Percentiles rank a stretch among this genome's conserved stretches.
These are phyloP conservation scores for Arthrobotrys conoides DNA, from an alignment of 2,329 filamentous ascomycete genomes.

Conservation along the genomic window DNA sequence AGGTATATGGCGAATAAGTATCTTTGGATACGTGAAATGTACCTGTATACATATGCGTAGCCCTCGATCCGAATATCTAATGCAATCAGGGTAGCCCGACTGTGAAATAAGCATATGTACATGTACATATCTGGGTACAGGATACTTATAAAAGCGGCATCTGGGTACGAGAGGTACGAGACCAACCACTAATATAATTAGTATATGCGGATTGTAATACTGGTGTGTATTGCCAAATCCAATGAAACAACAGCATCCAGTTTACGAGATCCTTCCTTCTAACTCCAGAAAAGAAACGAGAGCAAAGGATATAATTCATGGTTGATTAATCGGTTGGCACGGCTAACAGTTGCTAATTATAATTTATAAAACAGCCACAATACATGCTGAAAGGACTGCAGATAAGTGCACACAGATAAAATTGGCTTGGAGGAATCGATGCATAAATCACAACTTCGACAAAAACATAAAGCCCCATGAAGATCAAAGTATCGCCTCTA, in stretches of 20 bases:
- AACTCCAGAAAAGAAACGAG: not conserved
- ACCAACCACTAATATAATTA: no score
- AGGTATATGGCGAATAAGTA: slow-evolving; percentile 4
- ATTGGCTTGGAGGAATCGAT: not conserved
- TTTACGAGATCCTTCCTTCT: not conserved
- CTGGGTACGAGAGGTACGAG: no score
- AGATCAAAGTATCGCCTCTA: slow-evolving; percentile 14
- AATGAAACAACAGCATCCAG: no score
- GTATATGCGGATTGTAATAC: no score
- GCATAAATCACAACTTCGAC: not conserved
- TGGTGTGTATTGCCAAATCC: no score
- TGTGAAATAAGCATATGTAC: no score
- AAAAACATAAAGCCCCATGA: not conserved
- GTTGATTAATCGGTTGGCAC: not conserved
- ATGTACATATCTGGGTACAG: no score
- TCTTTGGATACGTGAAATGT: not conserved
- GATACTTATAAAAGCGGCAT: no score
- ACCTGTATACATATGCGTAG: no score
- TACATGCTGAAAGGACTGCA: not conserved
- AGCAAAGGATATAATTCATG: not conserved
- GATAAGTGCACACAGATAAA: not conserved
- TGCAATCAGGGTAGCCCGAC: no score
- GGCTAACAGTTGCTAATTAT: not conserved
- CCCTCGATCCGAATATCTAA: no score
- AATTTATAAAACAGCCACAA: not conserved